These are phyloP conservation scores for Phytopythium sindhum DNA, from an alignment of 352 stramenopile species.

Conservation along the genomic window DNA sequence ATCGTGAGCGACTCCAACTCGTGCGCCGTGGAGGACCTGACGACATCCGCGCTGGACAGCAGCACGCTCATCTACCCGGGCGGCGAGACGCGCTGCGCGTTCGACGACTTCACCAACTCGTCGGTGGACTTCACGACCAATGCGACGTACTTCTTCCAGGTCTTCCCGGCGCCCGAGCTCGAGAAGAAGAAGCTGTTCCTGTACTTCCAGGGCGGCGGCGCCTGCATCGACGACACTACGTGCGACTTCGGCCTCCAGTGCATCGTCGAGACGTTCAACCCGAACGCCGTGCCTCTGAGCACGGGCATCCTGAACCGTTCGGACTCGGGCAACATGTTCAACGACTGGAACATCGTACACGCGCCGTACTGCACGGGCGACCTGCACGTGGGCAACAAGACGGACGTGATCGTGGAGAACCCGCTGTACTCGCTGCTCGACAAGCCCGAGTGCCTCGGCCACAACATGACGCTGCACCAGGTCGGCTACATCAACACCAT, in stretches of 20 bases:
- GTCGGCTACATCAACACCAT: constrained; percentile 65
- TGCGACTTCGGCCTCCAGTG: constrained; percentile 69
- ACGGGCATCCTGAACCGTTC: constrained; percentile 58
- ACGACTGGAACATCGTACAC: constrained; percentile 76
- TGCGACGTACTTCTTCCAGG: constrained; percentile 70
- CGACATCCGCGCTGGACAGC: constrained; percentile 35
- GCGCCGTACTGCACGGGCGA: constrained; percentile 74
- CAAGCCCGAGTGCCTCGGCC: constrained; percentile 32
- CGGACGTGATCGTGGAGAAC: constrained; percentile 24
- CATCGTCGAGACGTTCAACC: constrained; percentile 49
- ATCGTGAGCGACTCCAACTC: constrained; percentile 43
- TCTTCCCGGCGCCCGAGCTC: constrained; percentile 50
- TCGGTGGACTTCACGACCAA: constrained; percentile 45
- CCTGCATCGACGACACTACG: constrained; percentile 59
- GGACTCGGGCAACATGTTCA: constrained; percentile 64
- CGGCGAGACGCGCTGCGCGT: constrained; percentile 48
- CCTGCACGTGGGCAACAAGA: constrained; percentile 50
- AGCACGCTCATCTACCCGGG: constrained; percentile 58
- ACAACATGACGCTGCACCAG: constrained; percentile 53
- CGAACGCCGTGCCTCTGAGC: constrained; percentile 44
- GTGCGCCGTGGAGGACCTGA: constrained; percentile 51
- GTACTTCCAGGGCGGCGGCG: constrained; percentile 69
- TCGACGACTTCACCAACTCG: constrained; percentile 44
- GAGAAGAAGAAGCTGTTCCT: constrained; percentile 67
- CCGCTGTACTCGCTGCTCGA: constrained; percentile 35